A percentile compares a stretch with the other conserved stretches of the same genome.
phyloP scores from a whole-genome alignment of 495 filamentous ascomycete species.

The Lepidopterella palustris region DNA sequence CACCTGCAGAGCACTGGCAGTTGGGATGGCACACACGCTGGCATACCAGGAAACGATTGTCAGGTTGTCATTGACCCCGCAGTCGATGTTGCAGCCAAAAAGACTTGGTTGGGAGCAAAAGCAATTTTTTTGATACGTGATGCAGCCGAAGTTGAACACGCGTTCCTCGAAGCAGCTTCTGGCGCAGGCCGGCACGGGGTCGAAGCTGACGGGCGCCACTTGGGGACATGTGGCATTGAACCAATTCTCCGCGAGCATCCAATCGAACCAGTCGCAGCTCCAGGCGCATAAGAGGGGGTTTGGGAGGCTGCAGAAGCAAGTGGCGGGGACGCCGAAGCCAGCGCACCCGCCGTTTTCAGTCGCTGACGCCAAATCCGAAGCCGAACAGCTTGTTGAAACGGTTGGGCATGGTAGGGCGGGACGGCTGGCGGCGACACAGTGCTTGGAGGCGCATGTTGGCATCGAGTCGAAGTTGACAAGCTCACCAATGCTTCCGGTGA shows the following conservation, averaged over 20 bases:
- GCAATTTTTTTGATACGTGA: constrained; percentile 2
- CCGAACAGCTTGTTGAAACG: not conserved
- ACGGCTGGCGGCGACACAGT: not conserved
- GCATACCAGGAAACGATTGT: not conserved
- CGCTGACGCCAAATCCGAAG: not conserved
- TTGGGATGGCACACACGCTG: not conserved
- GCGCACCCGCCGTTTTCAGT: not conserved
- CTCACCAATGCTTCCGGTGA: not conserved
- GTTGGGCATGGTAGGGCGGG: not conserved
- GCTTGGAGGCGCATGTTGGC: not conserved
- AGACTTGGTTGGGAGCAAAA: not conserved
- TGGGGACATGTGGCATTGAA: not conserved
- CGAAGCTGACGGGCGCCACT: not conserved
- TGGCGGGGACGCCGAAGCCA: not conserved
- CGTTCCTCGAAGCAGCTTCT: not conserved
- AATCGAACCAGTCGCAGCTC: not conserved
- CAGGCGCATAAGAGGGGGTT: not conserved
- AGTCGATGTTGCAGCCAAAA: not conserved
- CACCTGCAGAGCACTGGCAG: not conserved
- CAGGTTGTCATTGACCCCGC: not conserved
- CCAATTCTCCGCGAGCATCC: constrained; percentile 1
- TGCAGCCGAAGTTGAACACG: constrained; percentile 3
- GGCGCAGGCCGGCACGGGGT: not conserved
- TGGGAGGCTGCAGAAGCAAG: not conserved
- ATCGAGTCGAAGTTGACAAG: not conserved